Conservation (phyloP, 768 basidiomycete genomes). For the Nidula microcarpa region DNA sequence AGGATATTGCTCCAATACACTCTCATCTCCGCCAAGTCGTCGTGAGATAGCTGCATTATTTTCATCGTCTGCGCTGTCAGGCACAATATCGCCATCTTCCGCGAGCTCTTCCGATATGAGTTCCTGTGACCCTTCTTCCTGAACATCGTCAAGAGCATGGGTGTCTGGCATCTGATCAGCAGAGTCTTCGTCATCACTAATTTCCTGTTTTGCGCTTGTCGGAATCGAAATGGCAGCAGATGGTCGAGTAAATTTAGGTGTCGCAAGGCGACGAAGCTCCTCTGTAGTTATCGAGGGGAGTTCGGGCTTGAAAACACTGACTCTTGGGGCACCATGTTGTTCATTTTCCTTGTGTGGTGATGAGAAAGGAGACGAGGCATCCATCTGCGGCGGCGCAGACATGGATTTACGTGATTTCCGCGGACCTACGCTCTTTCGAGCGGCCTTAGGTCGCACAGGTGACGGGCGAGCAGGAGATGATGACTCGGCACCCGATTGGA, state of each 20-base stretch:
- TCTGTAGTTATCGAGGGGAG: too few relatives aligned
- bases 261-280: too few relatives aligned
- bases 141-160: not conserved
- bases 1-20: not conserved
- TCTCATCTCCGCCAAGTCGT: not conserved
- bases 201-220: too few relatives aligned
- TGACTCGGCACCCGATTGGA: conserved; percentile 88
- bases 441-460: conserved; percentile 40
- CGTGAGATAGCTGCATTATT: not conserved
- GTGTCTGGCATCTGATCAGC: not conserved
- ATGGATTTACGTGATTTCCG: conserved; percentile 66
- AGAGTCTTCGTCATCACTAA: not conserved
- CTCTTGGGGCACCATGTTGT: too few relatives aligned
- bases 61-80: not conserved
- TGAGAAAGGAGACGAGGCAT: conserved; percentile 33
- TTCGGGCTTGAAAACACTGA: too few relatives aligned
- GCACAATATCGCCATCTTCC: not conserved
- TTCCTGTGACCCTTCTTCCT: not conserved
- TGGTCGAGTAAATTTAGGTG: too few relatives aligned
- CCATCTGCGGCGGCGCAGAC: conserved; percentile 63
- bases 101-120: not conserved
- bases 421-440: conserved; percentile 33
- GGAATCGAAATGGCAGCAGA: too few relatives aligned
- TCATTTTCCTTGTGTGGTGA: conserved; percentile 51
- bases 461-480: conserved; percentile 72